Base-by-base conservation (phyloP, 83 land plant genomes). In the Thuja plicata region DNA sequence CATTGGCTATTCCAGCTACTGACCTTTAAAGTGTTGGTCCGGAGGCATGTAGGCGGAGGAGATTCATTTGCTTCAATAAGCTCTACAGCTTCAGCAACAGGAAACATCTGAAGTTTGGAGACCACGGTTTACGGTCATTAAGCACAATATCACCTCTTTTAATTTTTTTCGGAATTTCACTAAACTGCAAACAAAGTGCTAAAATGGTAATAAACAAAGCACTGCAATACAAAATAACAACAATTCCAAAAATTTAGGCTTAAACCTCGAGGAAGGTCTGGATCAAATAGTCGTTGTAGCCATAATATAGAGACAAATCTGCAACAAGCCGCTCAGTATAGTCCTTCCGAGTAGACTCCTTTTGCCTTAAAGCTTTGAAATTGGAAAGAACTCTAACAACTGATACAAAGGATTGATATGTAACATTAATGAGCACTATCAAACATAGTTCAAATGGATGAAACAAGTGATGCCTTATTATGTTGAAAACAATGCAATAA, bases 1-100 rank as follows among this genome's bases (percentile, higher is more conserved):
- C 2, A 27, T 19, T 27, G 24, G 45, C 48, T 13, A 3, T 35
- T 54, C 48, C 38, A 34, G 46, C 48, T 38, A 27, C 24, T 45
- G 35, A 37, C 99, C 99, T 96, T 98, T 62, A 98, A 89, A 32
- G 98, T 98, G 91, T 98, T 98, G 30, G 99, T 92, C 32, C 99
- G 92, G 84, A 98, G 85, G 70, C 92, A 93, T n/a, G 95, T 92
- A 41, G 99, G 99, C 24, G 97, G 96, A 85, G 93, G 95, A 87
- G 93, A 96, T 88, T 98, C 99, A 89, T 95, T 95, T 54, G 99
- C 94, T 91, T 98, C 99, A 86, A 98, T 90, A 73, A 97, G 94
- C 89, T 98, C 98, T 88, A 97, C 71, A 35, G 95, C 95, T 88
- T 98, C 99, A 55, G 95, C 97, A 80, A 91, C 96, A 57, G 98